A percentile compares a stretch with the other conserved stretches of the same genome.
Evolutionary conservation across 352 stramenopile genomes (phyloP).

Genomic region (Pythium rishiriense): DNA sequence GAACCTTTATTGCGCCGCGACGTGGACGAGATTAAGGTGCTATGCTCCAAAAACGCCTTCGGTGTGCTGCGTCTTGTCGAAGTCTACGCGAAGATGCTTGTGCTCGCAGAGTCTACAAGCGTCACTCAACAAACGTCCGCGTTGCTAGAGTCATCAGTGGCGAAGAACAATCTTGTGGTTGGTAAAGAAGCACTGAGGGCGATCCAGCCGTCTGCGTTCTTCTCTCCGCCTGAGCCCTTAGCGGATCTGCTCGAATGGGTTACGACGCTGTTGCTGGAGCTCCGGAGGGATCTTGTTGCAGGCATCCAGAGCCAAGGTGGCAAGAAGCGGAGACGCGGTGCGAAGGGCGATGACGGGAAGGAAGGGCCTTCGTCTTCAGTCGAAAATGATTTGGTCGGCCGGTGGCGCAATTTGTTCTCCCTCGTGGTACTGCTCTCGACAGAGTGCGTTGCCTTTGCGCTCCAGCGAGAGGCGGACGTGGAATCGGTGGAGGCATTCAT

Average conservation of each 20-base stretch:
- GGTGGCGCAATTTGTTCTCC: conserved; percentile 77
- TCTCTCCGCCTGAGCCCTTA: conserved; percentile 50
- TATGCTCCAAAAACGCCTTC: conserved; percentile 57
- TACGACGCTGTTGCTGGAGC: conserved; percentile 46
- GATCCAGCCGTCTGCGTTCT: conserved; percentile 64
- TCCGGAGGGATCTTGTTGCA: conserved; percentile 42
- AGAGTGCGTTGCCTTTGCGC: conserved; percentile 65
- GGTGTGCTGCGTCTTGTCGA: conserved; percentile 67
- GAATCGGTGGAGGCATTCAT: conserved; percentile 34
- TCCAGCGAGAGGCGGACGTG: conserved; percentile 43
- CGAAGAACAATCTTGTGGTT: conserved; percentile 39
- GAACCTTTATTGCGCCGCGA: conserved; percentile 49
- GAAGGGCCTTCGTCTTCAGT: neutral
- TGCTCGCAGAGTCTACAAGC: conserved; percentile 52
- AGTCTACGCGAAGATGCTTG: conserved; percentile 62
- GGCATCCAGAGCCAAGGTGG: conserved; percentile 46
- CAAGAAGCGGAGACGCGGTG: conserved; percentile 17
- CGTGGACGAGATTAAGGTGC: conserved; percentile 37
- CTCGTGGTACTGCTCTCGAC: conserved; percentile 53
- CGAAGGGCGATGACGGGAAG: neutral
- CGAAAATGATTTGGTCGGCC: conserved; percentile 36
- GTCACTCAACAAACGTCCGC: conserved; percentile 51
- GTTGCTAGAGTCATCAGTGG: conserved; percentile 34
- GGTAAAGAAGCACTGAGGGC: conserved; percentile 44
- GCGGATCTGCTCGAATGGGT: conserved; percentile 54